These are phyloP conservation scores for Raffaelea arxii DNA, from an alignment of 2,329 filamentous ascomycete species.

Conservation along the genomic window DNA sequence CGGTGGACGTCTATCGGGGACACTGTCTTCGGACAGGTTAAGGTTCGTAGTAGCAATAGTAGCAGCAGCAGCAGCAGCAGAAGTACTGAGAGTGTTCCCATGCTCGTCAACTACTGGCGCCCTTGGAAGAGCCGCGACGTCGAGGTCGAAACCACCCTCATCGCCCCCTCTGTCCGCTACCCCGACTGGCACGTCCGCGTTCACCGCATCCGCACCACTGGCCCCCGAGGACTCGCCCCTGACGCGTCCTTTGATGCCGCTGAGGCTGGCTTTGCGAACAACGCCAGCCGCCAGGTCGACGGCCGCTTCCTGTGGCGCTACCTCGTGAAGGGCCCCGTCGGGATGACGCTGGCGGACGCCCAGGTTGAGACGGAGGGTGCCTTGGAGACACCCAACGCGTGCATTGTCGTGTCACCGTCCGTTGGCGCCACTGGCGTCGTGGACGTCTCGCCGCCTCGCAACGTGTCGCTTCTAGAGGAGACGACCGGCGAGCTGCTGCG, in stretches of 20 bases:
- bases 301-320: not conserved
- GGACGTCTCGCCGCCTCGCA: not conserved
- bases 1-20: slow-evolving; percentile 7
- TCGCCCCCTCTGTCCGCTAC: slow-evolving; percentile 21
- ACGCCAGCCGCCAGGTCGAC: slow-evolving; percentile 4
- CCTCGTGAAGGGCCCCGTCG: not conserved
- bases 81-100: no score
- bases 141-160: slow-evolving; percentile 23
- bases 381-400: not conserved
- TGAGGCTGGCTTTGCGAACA: slow-evolving; percentile 19
- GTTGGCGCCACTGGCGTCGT: not conserved
- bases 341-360: not conserved
- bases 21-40: not conserved
- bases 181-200: slow-evolving; percentile 29
- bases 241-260: slow-evolving; percentile 8
- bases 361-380: not conserved
- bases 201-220: slow-evolving; percentile 18
- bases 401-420: not conserved
- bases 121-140: slow-evolving; percentile 14
- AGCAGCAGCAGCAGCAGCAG: no score
- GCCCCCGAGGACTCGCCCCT: not conserved
- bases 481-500: not conserved
- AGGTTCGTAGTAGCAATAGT: no score
- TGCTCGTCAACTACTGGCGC: slow-evolving; percentile 10
- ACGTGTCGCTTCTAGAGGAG: not conserved